Evolutionary conservation across 371 early-diverging fungal species (phyloP), one percentile per base, ranked within the genome.

Genomic region (Batkoa obscura): DNA sequence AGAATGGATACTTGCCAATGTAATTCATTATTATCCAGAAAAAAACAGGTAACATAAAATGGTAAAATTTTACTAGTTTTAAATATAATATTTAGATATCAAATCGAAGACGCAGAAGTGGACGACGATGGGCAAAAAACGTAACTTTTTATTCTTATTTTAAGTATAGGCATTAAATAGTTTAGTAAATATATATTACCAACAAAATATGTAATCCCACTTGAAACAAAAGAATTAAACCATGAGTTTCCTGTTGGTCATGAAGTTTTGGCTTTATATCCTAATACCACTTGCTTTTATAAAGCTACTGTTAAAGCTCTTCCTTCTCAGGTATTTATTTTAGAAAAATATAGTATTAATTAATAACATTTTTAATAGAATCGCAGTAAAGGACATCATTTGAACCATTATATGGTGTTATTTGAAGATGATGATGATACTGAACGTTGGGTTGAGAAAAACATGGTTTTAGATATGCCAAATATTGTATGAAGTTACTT

Each of bases 271-370:
- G 89, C 89, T 2, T 65, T 90, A 32, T 92, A 87, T 64, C 90
- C 90, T 2, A 72, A 75, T 0, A 89, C 86, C 3, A 88, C 86
- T 1, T 86, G 84, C 58, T 91, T 90, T 60, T 91, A 90, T 65
- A 75, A 79, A 58, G 91, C 84, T 0, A 71, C 67, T 3, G 84
- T 89, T 0, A 67, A 80, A 0, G 59, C 67, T 2, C 73, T 85
- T 5, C 86, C 88, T 1, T 72, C 69, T 48, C 81, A 81, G 76
- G 80, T 79, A 72, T 53, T 17, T 53, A 15, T 9, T 37, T 39
- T 34, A 10, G 6, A n/a, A 38, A 6, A 37, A 17, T 15, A 8
- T n/a, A n/a, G n/a, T 2, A 3, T 49, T 9, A 3, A 3, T 49
- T 6, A 6, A 31, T 4, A 4, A 38, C n/a, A 13, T 23, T 38